Conservation (phyloP, 139 green algal species). For the Chlorella sp. region DNA sequence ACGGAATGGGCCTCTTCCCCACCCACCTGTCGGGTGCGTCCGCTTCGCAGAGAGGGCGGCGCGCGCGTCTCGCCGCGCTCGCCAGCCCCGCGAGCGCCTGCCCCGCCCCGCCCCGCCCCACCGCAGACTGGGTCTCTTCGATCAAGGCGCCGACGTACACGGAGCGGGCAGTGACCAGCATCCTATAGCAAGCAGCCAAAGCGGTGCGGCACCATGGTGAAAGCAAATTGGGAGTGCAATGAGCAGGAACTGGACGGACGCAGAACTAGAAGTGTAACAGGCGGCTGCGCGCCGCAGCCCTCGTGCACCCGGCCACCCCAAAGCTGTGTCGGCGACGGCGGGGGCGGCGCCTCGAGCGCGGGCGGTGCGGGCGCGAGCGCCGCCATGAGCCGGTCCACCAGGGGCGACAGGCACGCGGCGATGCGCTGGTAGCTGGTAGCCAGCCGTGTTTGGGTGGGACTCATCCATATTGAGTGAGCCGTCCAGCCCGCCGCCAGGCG, state of each 20-base stretch:
- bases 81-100: too few species aligned
- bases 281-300: background rate
- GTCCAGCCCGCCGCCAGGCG: too few species aligned
- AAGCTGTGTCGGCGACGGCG: background rate
- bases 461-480: background rate
- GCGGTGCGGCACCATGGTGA: conserved; percentile 10
- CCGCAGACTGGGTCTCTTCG: conserved; percentile 84
- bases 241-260: background rate
- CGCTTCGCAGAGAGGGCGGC: too few species aligned
- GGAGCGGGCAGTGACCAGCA: conserved; percentile 19
- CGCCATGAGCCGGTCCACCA: too few species aligned
- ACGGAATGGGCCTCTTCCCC: conserved; percentile 90
- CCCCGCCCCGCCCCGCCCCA: too few species aligned
- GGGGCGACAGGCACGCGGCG: too few species aligned
- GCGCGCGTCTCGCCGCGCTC: too few species aligned
- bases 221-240: background rate
- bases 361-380: too few species aligned
- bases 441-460: background rate
- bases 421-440: too few species aligned
- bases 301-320: background rate
- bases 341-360: too few species aligned
- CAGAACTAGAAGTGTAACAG: too few species aligned
- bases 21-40: conserved; percentile 79
- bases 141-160: conserved; percentile 28
- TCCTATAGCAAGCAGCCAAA: conserved; percentile 24